phyloP scores from a whole-genome alignment of 495 filamentous ascomycete species.

The Poronia punctata region DNA sequence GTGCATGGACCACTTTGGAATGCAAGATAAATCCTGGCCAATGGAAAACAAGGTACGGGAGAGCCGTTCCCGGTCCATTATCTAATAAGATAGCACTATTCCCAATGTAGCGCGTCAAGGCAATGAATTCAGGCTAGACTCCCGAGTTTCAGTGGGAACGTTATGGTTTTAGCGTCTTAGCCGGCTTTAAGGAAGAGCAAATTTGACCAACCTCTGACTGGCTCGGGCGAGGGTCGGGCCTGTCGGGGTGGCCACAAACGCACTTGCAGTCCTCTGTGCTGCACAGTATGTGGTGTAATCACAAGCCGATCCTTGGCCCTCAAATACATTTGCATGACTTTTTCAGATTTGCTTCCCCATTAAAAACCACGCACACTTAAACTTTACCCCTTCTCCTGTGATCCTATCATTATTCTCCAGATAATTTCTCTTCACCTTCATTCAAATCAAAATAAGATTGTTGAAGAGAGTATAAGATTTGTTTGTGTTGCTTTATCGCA shows the following conservation, averaged over 20 bases:
- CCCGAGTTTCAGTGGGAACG: neutral
- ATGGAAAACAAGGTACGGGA: conserved; percentile 2
- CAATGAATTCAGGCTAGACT: conserved; percentile 2
- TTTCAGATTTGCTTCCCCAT: too few relatives aligned
- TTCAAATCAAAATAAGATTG: too few relatives aligned
- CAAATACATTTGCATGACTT: neutral
- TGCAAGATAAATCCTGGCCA: conserved; percentile 5
- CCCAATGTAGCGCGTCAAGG: conserved; percentile 7
- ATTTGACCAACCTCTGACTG: too few relatives aligned
- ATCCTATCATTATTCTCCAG: too few relatives aligned
- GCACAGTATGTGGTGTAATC: neutral
- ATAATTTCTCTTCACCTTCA: too few relatives aligned
- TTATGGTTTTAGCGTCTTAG: conserved; percentile 14
- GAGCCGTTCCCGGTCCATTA: conserved; percentile 18
- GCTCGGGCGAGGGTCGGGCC: neutral
- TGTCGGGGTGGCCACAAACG: conserved; percentile 15
- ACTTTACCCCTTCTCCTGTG: too few relatives aligned
- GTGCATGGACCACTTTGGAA: conserved; percentile 10
- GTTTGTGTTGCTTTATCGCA: neutral
- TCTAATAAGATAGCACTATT: conserved; percentile 12
- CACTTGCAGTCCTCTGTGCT: conserved; percentile 6
- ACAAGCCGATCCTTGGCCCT: neutral
- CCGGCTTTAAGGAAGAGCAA: neutral
- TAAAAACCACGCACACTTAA: neutral
- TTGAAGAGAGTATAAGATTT: neutral